Percentiles rank a stretch among this genome's conserved stretches.
Conservation (phyloP, 1,284 basidiomycete species). For the Tylopilus sp. region DNA sequence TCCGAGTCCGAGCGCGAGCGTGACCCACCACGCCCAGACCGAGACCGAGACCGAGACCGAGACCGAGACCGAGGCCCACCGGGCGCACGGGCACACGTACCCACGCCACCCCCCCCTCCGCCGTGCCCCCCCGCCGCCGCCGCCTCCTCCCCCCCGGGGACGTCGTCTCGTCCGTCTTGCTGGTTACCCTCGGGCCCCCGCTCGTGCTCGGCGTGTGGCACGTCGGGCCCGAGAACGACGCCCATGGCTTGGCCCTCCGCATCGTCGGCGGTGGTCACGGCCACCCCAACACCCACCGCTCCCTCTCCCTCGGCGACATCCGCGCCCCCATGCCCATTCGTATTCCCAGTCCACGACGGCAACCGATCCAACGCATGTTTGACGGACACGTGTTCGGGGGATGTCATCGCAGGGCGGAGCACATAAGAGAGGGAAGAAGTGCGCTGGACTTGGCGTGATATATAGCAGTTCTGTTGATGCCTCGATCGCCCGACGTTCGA, state of each 20-base stretch:
- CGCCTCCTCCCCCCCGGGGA: too few relatives aligned
- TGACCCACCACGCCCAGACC: background rate
- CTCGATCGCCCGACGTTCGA: background rate
- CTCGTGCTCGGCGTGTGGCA: background rate
- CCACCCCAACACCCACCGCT: slow-evolving; percentile 15
- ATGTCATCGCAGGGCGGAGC: slow-evolving; percentile 23
- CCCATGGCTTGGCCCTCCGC: background rate
- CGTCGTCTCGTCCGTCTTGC: too few relatives aligned
- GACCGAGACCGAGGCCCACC: too few relatives aligned
- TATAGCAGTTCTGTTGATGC: background rate
- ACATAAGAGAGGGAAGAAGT: slow-evolving; percentile 15
- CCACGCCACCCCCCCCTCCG: background rate
- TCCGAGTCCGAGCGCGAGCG: slow-evolving; percentile 4
- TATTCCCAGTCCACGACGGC: slow-evolving; percentile 4
- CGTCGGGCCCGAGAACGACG: background rate
- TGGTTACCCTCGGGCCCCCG: background rate
- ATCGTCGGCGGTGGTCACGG: slow-evolving; percentile 13
- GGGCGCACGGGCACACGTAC: background rate
- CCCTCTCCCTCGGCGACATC: background rate
- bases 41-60: too few relatives aligned
- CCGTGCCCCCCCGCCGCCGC: background rate
- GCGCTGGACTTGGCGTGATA: background rate
- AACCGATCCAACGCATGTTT: slow-evolving; percentile 9
- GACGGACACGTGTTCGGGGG: slow-evolving; percentile 20
- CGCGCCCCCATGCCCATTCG: background rate